These are phyloP conservation scores for Ustilaginoidea virens DNA, from an alignment of 2,329 filamentous ascomycete species.

Conservation along the genomic window DNA sequence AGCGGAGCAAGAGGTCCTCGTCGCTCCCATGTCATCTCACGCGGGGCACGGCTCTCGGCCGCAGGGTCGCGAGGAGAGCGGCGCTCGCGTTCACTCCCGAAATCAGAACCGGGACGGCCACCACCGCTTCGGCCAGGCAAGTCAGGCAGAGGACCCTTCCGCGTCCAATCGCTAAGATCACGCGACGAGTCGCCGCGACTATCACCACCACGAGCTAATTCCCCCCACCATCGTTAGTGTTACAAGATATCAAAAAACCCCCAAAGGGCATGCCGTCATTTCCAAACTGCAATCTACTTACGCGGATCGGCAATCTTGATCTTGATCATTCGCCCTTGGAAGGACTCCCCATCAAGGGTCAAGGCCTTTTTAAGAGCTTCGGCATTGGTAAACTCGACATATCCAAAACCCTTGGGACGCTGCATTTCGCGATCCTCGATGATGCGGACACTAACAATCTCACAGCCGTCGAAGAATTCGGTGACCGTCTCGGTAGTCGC, in stretches of 20 bases:
- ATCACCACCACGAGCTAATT: slow-evolving; percentile 76
- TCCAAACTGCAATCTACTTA: slow-evolving; percentile 49
- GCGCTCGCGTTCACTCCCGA: slow-evolving; percentile 32
- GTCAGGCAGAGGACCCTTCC: slow-evolving; percentile 77
- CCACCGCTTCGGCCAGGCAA: slow-evolving; percentile 34
- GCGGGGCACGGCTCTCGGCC: slow-evolving; percentile 44
- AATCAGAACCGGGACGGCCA: slow-evolving; percentile 31
- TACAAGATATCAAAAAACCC: no score
- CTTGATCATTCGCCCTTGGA: slow-evolving; percentile 79
- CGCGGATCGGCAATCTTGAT: slow-evolving; percentile 95
- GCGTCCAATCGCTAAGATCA: slow-evolving; percentile 80
- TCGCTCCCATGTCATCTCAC: slow-evolving; percentile 83
- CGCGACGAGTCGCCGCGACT: slow-evolving; percentile 47
- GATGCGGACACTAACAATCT: slow-evolving; percentile 81
- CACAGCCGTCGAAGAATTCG: slow-evolving; percentile 73
- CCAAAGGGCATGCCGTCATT: no score
- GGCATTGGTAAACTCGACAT: slow-evolving; percentile 79
- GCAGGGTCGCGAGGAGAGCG: slow-evolving; percentile 49
- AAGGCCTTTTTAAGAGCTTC: slow-evolving; percentile 89
- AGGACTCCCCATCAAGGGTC: slow-evolving; percentile 62
- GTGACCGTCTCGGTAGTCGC: slow-evolving; percentile 69
- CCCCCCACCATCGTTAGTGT: no score
- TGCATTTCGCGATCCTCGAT: slow-evolving; percentile 91
- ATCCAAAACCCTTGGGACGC: slow-evolving; percentile 95
- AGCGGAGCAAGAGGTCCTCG: slow-evolving; percentile 76